Base-by-base conservation (phyloP, 108 stramenopile species). In the Fistulifera pelliculosa region DNA sequence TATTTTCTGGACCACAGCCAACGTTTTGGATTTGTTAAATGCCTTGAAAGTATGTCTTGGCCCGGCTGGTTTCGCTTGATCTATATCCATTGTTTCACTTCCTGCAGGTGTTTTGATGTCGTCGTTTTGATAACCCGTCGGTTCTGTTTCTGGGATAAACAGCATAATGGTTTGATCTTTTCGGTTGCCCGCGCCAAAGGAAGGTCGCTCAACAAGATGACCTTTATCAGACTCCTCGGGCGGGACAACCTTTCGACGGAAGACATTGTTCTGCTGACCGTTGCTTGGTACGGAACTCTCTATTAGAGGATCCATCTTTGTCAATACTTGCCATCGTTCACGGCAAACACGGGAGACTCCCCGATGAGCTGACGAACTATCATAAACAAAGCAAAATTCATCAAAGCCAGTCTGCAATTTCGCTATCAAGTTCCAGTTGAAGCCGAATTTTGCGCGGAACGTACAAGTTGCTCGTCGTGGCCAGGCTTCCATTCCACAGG, bases 351-450 rank as follows among this genome's bases (percentile, higher is more conserved):
- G 69, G 23, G 47, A 48, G 22, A 61, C 53, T 58, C 27, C 27
- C 61, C 25, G 51, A 56, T 4, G 10, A 7, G 14, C 21, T 16
- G 23, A n/a, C 27, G 43, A 49, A 16, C 19, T 50, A 18, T 25
- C 39, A 22, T 16, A 18, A 25, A 38, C 26, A 1, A n/a, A 45
- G 15, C 38, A 23, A 41, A 41, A 41, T 24, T 57, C 58, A 23
- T 55, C n/a, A 21, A 68, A 48, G 39, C 62, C 65, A 52, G 61
- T 74, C n/a, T 79, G 44, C 16, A 65, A 54, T 24, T 62, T 41
- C 13, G 86, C 62, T 54, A 71, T 61, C 44, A 86, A 45, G 24
- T 70, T 66, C 84, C 84, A 90, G 52, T 90, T 90, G 58, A 52
- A 68, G 22, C 74, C 76, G 41, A 69, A 86, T 47, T 65, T 58